phyloP scores from a whole-genome alignment of 2,329 filamentous ascomycete genomes.

The Diplodia corticola region DNA sequence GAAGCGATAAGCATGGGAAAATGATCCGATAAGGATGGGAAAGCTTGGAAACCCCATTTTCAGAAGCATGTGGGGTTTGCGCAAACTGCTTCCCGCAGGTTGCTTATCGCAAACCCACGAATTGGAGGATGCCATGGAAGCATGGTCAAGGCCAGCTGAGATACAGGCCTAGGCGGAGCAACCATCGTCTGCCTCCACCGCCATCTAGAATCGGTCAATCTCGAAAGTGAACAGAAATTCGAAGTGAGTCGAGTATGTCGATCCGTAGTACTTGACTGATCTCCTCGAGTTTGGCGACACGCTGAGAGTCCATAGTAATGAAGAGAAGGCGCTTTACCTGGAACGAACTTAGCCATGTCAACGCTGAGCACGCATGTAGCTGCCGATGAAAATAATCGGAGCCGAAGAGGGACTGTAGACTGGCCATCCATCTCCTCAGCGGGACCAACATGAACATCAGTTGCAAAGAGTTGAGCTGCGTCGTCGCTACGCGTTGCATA shows the following conservation, averaged over 20 bases:
- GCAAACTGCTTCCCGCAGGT: neutral
- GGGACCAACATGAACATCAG: neutral
- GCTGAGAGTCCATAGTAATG: no score
- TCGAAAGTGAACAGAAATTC: neutral
- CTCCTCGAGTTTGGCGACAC: no score
- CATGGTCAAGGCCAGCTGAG: neutral
- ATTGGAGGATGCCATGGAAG: neutral
- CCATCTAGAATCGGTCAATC: neutral
- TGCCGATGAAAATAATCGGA: neutral
- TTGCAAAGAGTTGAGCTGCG: neutral
- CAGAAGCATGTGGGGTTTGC: neutral
- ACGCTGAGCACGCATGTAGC: neutral
- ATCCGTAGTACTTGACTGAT: no score
- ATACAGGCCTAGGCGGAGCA: no score
- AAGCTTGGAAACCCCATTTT: neutral
- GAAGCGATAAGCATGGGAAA: constrained; percentile 12
- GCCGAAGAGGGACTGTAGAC: neutral
- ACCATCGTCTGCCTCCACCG: neutral
- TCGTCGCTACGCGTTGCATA: neutral
- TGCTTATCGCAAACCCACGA: neutral
- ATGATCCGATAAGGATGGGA: constrained; percentile 1
- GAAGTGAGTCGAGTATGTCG: no score
- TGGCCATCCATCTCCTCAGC: neutral
- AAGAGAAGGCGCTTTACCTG: no score
- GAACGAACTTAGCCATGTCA: no score